Conservation (phyloP, 345 rosid genomes). For the Gossypium thurberi region DNA sequence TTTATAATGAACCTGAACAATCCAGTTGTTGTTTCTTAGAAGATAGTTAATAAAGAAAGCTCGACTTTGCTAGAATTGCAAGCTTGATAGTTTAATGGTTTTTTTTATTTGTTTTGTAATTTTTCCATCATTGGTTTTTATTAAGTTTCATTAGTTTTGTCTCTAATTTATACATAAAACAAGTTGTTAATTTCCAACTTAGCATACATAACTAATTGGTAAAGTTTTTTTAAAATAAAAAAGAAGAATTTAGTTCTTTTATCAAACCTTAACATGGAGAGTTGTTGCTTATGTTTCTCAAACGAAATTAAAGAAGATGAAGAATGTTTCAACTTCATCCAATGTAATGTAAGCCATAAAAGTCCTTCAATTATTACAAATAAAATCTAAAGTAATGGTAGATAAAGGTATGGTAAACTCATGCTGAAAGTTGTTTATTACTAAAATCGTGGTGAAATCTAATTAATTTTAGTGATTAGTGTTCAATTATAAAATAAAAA, state of each 20-base stretch:
- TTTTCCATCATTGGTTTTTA: no score
- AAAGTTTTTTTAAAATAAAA: no score
- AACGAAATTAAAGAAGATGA: not conserved
- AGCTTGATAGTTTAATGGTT: conserved; percentile 22
- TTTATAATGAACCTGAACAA: conserved; percentile 24
- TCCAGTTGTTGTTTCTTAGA: not conserved
- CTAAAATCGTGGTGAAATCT: no score
- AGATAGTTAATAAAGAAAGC: conserved; percentile 3
- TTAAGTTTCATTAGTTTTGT: not conserved
- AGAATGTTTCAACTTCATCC: no score
- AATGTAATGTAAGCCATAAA: no score
- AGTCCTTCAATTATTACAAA: not conserved
- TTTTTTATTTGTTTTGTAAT: not conserved
- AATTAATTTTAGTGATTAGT: no score
- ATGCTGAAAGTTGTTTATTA: no score
- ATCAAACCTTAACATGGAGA: no score
- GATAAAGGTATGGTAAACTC: no score
- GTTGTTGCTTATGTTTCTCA: not conserved
- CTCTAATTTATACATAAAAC: not conserved
- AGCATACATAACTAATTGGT: not conserved
- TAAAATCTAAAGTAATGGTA: not conserved
- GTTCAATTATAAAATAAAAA: no score
- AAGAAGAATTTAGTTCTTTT: not conserved
- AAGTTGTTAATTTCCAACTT: not conserved
- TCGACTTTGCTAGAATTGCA: conserved; percentile 40